Percentiles rank a stretch among this genome's conserved stretches.
phyloP scores from a whole-genome alignment of 2,329 filamentous ascomycete species.

The Lithohypha guttulata region DNA sequence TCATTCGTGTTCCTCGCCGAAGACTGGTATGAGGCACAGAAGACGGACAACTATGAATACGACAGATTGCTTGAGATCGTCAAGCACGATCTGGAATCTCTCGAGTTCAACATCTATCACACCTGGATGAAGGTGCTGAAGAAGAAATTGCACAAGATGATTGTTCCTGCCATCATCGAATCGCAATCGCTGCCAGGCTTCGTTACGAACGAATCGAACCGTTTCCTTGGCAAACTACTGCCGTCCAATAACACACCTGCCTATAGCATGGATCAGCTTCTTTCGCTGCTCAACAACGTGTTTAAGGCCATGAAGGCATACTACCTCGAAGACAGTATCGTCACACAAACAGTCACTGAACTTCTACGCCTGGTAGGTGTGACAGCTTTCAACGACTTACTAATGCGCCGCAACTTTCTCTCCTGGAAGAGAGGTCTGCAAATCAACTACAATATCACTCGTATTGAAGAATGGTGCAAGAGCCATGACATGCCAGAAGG shows the following conservation, averaged over 20 bases:
- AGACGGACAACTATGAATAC: slow-evolving; percentile 98
- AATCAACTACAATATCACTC: slow-evolving; percentile 99
- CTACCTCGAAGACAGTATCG: slow-evolving; percentile 91
- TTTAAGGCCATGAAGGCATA: slow-evolving; percentile 99
- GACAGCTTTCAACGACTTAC: slow-evolving; percentile 93
- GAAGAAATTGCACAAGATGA: slow-evolving; percentile 99
- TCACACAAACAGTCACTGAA: slow-evolving; percentile 91
- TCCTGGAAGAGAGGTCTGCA: slow-evolving; percentile 98
- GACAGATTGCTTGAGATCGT: slow-evolving; percentile 95
- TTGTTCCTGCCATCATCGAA: slow-evolving; percentile 97
- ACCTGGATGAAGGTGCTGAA: slow-evolving; percentile 99
- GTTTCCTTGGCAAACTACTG: slow-evolving; percentile 93
- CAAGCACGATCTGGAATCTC: slow-evolving; percentile 94
- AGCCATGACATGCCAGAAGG: slow-evolving; percentile 99
- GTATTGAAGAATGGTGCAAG: slow-evolving; percentile 99
- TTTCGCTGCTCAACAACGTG: slow-evolving; percentile 90
- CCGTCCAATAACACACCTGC: slow-evolving; percentile 81
- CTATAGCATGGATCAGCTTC: slow-evolving; percentile 99
- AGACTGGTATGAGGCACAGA: slow-evolving; percentile 99
- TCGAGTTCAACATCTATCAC: slow-evolving; percentile 99
- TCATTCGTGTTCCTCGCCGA: slow-evolving; percentile 98
- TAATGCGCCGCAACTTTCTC: slow-evolving; percentile 96
- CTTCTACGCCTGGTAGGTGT: slow-evolving; percentile 87
- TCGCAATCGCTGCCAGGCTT: slow-evolving; percentile 96
- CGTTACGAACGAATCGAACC: slow-evolving; percentile 95